Evolutionary conservation across 768 basidiomycete genomes (phyloP), one percentile per base, ranked within the genome.

Genomic region (Vararia minispora): DNA sequence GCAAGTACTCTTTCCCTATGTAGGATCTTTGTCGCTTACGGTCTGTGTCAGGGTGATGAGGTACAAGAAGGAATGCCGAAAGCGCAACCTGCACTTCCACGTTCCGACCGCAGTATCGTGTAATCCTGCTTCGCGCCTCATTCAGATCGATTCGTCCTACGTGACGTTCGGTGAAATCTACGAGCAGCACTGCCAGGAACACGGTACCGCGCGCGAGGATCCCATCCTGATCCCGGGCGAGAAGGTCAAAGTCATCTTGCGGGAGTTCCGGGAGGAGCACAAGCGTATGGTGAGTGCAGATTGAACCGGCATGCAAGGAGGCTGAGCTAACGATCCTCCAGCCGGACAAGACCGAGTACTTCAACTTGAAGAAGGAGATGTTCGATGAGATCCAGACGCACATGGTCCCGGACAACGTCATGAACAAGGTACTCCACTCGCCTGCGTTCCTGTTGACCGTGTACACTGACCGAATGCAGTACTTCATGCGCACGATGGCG

Each of bases 81-180:
- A 94, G 51, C 76, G 95, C 28, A 91, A 89, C 53, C 69, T 99
- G 23, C 65, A 67, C 29, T 98, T 99, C 73, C 87, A 97, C 56
- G 65, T 97, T 22, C 95, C 95, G 1, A 76, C 81, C 0, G 79
- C 84, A 6, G 67, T 98, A 17, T 85, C 90, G 0, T 82, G 80
- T 48, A 85, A 85, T 35, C 83, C 88, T 0, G 74, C 63, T 40
- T 70, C 91, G 29, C 83, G 95, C 27, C 62, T 99, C 29, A 72
- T 94, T 40, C 89, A 95, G 56, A 86, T 79, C 39, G 94, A 98
- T 57, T 74, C 82, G 0, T 95, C 92, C 0, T 92, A 95, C 52
- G 69, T 90, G 50, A 79, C 81, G 1, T 64, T 99, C 26, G 86
- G 86, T 28, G 95, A 99, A 47, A 83, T 99, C 37, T 95, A 87